Evolutionary conservation across 306 rosid genomes (phyloP), one percentile per base, ranked within the genome.

Genomic region (Dryas octopetala): DNA sequence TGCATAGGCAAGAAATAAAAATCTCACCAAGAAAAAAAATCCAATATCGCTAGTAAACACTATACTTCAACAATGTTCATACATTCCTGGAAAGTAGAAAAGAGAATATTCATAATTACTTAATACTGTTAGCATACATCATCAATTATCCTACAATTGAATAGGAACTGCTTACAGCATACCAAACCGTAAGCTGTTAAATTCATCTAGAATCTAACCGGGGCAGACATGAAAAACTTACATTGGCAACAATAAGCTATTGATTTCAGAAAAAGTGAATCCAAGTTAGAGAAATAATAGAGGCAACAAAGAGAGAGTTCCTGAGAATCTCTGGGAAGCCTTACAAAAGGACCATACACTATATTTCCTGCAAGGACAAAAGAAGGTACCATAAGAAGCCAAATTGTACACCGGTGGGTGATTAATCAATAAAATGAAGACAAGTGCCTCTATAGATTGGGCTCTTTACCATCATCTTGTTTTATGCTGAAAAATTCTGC

Each of bases 241-340:
- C 97, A 78, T 57, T 90, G 78, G 91, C 99, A 92, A 85, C 99
- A 91, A 48, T 66, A 60, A 73, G 85, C 81, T 78, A 95, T 49
- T 71, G 99, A 84, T 85, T 83, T 83, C 64, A 92, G 79, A 74
- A 89, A 68, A 61, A 78, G 81, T 12, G 82, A 69, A 72, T 89
- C 91, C 91, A 92, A 76, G 81, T 85, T 74, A 73, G 96, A 85
- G 74, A 90, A 81, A 83, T 89, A 92, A 80, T 76, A 82, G 72
- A 92, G 84, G 76, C 88, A 87, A 82, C 90, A 87, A n/a, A 95
- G 79, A 66, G 91, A 81, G 76, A 92, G 88, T 78, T 90, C 96
- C 80, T 95, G 97, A 71, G 78, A 84, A 73, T 90, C 91, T 76
- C 74, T 86, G 70, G 97, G 89, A 84, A 95, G 96, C 80, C 79